A percentile compares a stretch with the other conserved stretches of the same genome.
These are phyloP conservation scores for Colletotrichum gigasporum DNA, from an alignment of 2,329 filamentous ascomycete genomes.

Conservation along the genomic window DNA sequence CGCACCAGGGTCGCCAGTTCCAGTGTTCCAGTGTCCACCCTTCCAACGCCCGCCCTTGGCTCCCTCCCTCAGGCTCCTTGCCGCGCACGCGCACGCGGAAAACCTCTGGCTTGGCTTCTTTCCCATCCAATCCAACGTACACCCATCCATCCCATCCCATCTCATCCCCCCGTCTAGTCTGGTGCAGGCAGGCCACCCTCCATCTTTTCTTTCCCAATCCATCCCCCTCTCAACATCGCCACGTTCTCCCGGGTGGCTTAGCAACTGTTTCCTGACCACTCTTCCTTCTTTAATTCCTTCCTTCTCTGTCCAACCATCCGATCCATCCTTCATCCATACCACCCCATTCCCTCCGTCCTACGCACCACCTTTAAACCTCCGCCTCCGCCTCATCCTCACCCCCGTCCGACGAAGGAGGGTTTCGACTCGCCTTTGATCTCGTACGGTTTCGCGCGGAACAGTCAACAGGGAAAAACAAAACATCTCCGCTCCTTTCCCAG, in stretches of 20 bases:
- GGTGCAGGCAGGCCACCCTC: constrained; percentile 2
- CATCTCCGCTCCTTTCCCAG: neutral
- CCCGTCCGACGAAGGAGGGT: neutral
- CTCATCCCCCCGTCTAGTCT: too few relatives aligned
- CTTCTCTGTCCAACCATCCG: neutral
- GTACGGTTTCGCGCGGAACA: neutral
- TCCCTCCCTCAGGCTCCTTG: constrained; percentile 4
- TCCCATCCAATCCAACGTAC: constrained; percentile 15
- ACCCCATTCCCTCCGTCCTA: too few relatives aligned
- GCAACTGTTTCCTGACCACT: neutral
- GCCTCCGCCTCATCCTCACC: neutral
- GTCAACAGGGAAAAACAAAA: neutral
- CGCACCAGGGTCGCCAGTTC: too few relatives aligned
- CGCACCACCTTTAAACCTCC: too few relatives aligned
- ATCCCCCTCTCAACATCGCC: constrained; percentile 12
- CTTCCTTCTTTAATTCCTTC: neutral
- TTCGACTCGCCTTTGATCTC: neutral
- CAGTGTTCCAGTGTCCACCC: neutral
- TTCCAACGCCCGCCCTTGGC: neutral
- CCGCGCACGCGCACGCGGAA: constrained; percentile 14
- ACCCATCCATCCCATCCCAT: constrained; percentile 3
- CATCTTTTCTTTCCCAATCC: neutral
- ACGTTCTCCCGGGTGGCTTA: constrained; percentile 17
- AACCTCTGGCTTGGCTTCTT: constrained; percentile 27
- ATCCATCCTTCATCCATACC: neutral